Evolutionary conservation across 352 stramenopile genomes (phyloP), one percentile per base, ranked within the genome.

Genomic region (Phytophthora sp.): DNA sequence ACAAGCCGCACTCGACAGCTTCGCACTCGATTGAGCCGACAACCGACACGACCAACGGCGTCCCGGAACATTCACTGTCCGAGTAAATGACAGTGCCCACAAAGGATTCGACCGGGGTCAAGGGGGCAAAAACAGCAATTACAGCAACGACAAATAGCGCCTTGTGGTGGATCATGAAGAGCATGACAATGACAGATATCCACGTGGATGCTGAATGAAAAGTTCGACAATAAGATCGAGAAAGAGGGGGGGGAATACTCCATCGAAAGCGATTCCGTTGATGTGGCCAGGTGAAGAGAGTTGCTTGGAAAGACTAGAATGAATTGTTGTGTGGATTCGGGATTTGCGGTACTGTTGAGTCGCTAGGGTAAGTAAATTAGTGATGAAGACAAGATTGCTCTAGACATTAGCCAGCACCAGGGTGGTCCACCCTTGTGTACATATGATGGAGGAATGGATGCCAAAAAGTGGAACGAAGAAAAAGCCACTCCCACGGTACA

Each of bases 191-290:
- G 49, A 29, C 35, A 31, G 24, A 57, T 38, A 35, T 44, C 38
- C 13, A 53, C 46, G 51, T 50, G 50, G 36, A 36, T 38, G 62
- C 36, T 57, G 30, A 57, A 56, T 29, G 51, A 63, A 52, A 63
- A 45, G 26, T 66, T 71, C 41, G 50, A 63, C 35, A 57, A 63
- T 67, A 67, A 53, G 42, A 49, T 55, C 36, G 59, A 50, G 2
- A n/a, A n/a, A n/a, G 39, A 39, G 27, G 47, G 52, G 42, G 27
- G 29, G 36, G 27, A 52, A 23, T 26, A 24, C 16, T 26, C 26
- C 23, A 29, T 30, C 26, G 45, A 53, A 53, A 38, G 46, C 18
- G 31, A 11, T 30, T 30, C n/a, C 18, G 27, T 54, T 54, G 46
- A 55, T 58, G 24, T 12, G 51, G 13, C 36, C 26, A 59, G 51